Evolutionary conservation across 2,329 filamentous ascomycete species (phyloP), one percentile per base, ranked within the genome.

Genomic region (Calonectria multiphialidica): DNA sequence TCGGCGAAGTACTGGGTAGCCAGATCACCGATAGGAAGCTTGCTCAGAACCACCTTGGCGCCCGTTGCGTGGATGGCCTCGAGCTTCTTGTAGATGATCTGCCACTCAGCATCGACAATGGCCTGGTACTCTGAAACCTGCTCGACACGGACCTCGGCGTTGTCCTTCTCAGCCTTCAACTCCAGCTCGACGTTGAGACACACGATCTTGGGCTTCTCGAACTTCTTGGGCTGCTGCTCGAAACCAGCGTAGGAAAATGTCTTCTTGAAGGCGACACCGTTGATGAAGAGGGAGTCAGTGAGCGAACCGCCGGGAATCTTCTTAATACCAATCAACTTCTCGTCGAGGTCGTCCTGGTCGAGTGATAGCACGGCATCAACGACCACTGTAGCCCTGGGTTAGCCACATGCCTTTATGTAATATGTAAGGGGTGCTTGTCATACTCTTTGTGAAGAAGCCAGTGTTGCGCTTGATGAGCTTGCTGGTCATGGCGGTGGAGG

Each of bases 11-110:
- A 98, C 88, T 99, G 97, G 68, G 97, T 99, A 72, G 97, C 97
- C 82, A 99, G 87, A 88, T 99, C 97, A 81, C 97, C 97, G 81
- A 99, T 98, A 47, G 97, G 97, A 74, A 98, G 90, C 87, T 98
- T 98, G 86, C 95, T 98, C 70, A 99, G 92, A 49, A 99, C 95
- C 64, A 99, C 95, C 90, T 98, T 98, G 76, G 97, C 97, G 67
- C 97, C 97, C 7, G 96, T 98, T 86, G 96, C 93, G 90, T 96
- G 91, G 66, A 98, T 87, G 61, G 96, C 95, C 87, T 99, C 97
- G 83, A 99, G 94, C 90, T 99, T 99, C 89, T 98, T 96, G 91
- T 93, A 98, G 85, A 99, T 99, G 83, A 99, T 99, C 86, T 98
- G 95, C 97, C 97, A 99, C 86, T 99, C 97, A 35, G 97, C 97